Evolutionary conservation across 257 asterid species (phyloP).

Genomic region (Osmanthus fragrans): DNA sequence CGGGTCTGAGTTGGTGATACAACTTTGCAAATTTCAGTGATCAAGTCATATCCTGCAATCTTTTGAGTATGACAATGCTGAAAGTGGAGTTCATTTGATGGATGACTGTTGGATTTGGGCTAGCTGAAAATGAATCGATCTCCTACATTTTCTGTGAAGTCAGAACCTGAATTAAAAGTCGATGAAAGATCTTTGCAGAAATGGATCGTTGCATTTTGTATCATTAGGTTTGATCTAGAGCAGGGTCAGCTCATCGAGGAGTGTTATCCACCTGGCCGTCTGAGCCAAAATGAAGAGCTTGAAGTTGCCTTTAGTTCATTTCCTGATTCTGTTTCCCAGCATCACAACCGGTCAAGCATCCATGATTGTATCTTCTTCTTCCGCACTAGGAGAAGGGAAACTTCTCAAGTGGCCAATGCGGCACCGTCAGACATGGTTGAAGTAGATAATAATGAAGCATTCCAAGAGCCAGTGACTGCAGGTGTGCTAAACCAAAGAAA

Average conservation of each 20-base stretch:
- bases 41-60: constrained; percentile 20
- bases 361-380: constrained; percentile 93
- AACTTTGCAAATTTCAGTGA: constrained; percentile 12
- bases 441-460: constrained; percentile 35
- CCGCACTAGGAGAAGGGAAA: constrained; percentile 63
- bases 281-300: constrained; percentile 90
- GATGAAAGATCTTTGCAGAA: constrained; percentile 71
- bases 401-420: constrained; percentile 32
- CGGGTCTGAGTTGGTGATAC: constrained; percentile 17
- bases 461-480: constrained; percentile 30
- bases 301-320: constrained; percentile 90
- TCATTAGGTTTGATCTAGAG: constrained; percentile 93
- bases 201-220: constrained; percentile 89
- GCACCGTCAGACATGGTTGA: constrained; percentile 61
- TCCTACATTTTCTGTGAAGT: constrained; percentile 75
- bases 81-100: constrained; percentile 40
- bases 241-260: constrained; percentile 97
- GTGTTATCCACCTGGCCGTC: constrained; percentile 81
- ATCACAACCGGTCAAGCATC: constrained; percentile 87
- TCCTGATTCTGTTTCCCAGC: constrained; percentile 98
- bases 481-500: constrained; percentile 33
- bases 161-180: constrained; percentile 65
- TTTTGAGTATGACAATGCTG: constrained; percentile 22
- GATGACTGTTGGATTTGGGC: constrained; percentile 26
- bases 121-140: constrained; percentile 82